Base-by-base conservation (phyloP, 176 grass and related monocot genomes). In the Echinochloa phyllopogon region DNA sequence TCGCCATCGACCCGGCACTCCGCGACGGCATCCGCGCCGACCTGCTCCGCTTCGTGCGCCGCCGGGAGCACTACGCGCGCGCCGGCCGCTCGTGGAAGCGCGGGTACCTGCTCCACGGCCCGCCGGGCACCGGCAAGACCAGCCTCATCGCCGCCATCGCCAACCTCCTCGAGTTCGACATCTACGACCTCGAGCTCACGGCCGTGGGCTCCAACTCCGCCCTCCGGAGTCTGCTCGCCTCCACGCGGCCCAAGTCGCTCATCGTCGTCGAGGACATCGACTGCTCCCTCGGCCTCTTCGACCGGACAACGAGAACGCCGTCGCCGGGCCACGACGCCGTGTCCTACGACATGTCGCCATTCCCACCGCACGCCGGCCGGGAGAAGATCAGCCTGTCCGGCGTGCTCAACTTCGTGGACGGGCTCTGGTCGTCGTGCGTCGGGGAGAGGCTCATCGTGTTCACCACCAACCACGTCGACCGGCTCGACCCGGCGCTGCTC, bases 111-210 rank as follows among this genome's bases (percentile, higher is more conserved):
- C 93, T 97, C 37, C 82, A 97, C 49, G 92, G 92, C 1, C 90
- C 92, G 33, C 95, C 90, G 0, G 95, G 90, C 20, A 94, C 95
- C 4, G 95, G 95, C 74, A 97, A 97, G 84, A 97, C 92, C 16
- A 97, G 90, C 86, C 88, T 97, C 69, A 68, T 97, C 3, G 95
- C 92, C 3, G 92, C 90, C 49, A 93, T 97, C 52, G 92, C 92
- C 33, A 97, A 97, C 86, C 80, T 94, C 16, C 90, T 94, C 63
- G 88, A 97, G 59, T 97, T 94, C 85, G 95, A 97, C 86, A 55
- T 94, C 11, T 97, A 93, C 52, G 92, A 97, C 74, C 87, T 97
- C n/a, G 95, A 97, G 77, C 88, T 97, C 77, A 97, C 90, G 41
- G 60, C 95, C 0, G 90, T 97, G 57, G 27, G 27, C 4, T 79